Evolutionary conservation across 106 monocot species (phyloP).

Genomic region (Agapanthus africanus): DNA sequence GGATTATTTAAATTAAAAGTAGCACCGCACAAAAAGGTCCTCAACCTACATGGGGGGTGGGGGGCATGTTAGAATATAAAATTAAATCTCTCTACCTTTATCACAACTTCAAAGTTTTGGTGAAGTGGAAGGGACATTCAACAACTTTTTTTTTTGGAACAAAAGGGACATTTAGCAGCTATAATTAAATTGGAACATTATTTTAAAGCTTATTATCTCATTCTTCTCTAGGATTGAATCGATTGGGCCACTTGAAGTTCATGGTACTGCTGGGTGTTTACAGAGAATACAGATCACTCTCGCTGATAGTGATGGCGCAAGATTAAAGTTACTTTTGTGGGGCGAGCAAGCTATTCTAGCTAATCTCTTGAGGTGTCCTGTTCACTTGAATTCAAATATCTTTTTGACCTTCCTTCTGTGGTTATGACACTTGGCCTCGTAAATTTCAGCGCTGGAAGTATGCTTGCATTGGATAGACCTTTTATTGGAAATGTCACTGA

Average conservation of each 20-base stretch:
- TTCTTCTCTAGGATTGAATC: slow-evolving; percentile 57
- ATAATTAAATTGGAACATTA: no score
- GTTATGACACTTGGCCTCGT: slow-evolving; percentile 19
- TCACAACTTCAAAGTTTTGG: no score
- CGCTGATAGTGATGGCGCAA: slow-evolving; percentile 64
- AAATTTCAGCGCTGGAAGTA: slow-evolving; percentile 74
- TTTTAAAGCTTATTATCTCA: neutral
- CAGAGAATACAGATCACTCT: slow-evolving; percentile 64
- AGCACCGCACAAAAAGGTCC: no score
- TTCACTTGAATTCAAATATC: slow-evolving; percentile 7
- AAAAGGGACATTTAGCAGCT: no score
- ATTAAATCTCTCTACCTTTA: no score
- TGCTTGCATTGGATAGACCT: slow-evolving; percentile 89
- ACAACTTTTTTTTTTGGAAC: no score
- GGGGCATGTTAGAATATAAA: no score
- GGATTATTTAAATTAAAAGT: no score
- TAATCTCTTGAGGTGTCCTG: slow-evolving; percentile 68
- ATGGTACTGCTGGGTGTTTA: slow-evolving; percentile 29
- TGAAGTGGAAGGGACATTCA: no score
- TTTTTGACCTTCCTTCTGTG: neutral
- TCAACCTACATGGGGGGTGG: no score
- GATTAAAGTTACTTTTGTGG: slow-evolving; percentile 83
- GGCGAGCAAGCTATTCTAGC: slow-evolving; percentile 86
- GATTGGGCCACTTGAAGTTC: slow-evolving; percentile 60
- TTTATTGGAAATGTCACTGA: slow-evolving; percentile 44